Base-by-base conservation (phyloP, 371 early-diverging fungal genomes). In the Mortierella sp. region DNA sequence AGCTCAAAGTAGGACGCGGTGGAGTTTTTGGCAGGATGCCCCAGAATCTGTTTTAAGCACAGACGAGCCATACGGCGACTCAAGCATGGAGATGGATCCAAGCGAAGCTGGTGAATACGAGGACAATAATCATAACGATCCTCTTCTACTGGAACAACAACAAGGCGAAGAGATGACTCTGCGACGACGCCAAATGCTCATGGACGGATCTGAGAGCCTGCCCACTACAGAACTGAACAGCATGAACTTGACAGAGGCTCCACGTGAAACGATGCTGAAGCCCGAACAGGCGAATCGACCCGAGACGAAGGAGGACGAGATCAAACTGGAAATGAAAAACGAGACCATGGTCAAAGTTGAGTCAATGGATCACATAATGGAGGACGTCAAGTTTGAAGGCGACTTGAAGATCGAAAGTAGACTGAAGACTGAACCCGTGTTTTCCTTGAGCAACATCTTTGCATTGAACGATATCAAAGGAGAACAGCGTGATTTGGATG, bases 281-380 rank as follows among this genome's bases (percentile, higher is more conserved):
- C n/a, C n/a, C n/a, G n/a, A n/a, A 30, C 37, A 21, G 53, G 17
- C 9, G 12, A 32, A 24, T 24, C 41, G 23, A 23, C 39, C n/a
- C 4, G 50, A 34, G 37, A 26, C 14, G 32, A 24, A 48, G 50
- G 50, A 32, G 24, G 34, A 21, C 26, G 27, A n/a, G 41, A 49
- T 37, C 37, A 37, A 37, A 37, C 6, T 14, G 37, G 37, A 37
- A 8, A 34, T n/a, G 49, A 49, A 59, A 31, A 37, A 37, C 26
- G 21, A 30, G 50, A 4, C 50, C 27, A 30, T 30, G 31, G 17
- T 56, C 46, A 56, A 46, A 8, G n/a, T 30, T 4, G 57, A 56
- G 14, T 14, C 37, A 34, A n/a, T n/a, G n/a, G 27, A 46, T 30
- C 23, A 44, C 28, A 31, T 31, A 14, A 19, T 44, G 23, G 46